Evolutionary conservation across 495 filamentous ascomycete species (phyloP), one percentile per base, ranked within the genome.

Genomic region (Evernia prunastri): DNA sequence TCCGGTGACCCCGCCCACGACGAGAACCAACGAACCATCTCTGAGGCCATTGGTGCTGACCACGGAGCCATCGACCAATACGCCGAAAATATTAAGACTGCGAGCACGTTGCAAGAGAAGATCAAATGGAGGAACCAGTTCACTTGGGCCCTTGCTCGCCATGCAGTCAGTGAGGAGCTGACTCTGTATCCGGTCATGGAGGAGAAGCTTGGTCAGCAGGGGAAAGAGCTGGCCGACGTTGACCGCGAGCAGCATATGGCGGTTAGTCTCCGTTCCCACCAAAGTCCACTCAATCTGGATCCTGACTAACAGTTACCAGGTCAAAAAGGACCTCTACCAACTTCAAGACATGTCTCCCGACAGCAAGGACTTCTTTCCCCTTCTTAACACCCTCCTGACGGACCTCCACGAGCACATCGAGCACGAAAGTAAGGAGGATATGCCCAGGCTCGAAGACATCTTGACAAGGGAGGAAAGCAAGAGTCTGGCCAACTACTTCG

Each of bases 121-220:
- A 73, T 68, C 2, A 73, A 78, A 20, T 89, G 75, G 73, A 81
- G 84, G 71, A 90, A 90, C 61, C 81, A 82, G 57, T 87, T 90
- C 63, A 83, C 84, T 37, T 91, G 87, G 88, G 85, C 86, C 67
- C 74, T 91, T 5, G 84, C 89, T 15, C 81, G 87, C 12, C 83
- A 89, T 68, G 80, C 81, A 0, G 76, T 89, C 67, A 83, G 77
- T 60, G 85, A 90, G 71, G 88, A 90, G 74, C 72, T 91, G 3
- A 81, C 88, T 42, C 78, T 90, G 20, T 90, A 89, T 71, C 88
- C 87, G 1, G 79, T 79, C 0, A 79, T 89, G 10, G 87, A 89
- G 67, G 83, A 84, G 66, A 61, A 85, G 57, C 58, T 87, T 0
- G 73, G 77, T n/a, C 66, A 76, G n/a, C 65, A 75, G 70, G 87